Evolutionary conservation across 495 filamentous ascomycete species (phyloP), one percentile per base, ranked within the genome.

Genomic region (Talaromyces liani): DNA sequence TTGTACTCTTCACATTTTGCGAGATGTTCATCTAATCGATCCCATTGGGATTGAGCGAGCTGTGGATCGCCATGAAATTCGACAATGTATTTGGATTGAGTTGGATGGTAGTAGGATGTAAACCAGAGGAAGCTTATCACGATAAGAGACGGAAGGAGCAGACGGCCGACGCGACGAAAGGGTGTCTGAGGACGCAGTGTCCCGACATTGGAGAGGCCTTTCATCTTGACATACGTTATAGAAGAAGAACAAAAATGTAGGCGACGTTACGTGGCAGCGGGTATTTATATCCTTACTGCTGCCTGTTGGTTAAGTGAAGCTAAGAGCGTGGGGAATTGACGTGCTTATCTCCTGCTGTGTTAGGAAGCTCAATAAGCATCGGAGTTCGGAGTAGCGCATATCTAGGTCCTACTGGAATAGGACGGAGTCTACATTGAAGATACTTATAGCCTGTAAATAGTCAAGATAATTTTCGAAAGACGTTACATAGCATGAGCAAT

Each of bases 31-130:
- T 62, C 60, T 27, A 62, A 36, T 20, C 27, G 20, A 34, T 62
- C 60, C 60, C 60, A 62, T 34, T 62, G 60, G 1, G 45, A 27
- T 33, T 49, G 60, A 20, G 60, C 18, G 4, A 62, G 60, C 25
- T 51, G 47, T 4, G 60, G 34, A 20, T 62, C 60, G 10, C 60
- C 60, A n/a, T 62, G 60, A 18, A 62, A 62, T 22, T 62, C 60
- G 9, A 62, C 41, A 33, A 62, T n/a, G 45, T 62, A 62, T 6
- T 62, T 62, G 12, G 60, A 62, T 18, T 62, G 27, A 3, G 41
- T 27, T 29, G 60, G 41, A 31, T 49, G 41, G 41, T 53, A 62
- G 47, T 53, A 62, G 47, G 45, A 33, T 22, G 60, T 62, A 54
- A 62, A 62, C 41, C 25, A 53, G 20, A 62, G 60, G 27, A 62